These are phyloP conservation scores for Diaporthe citri DNA, from an alignment of 2,329 filamentous ascomycete species.

Conservation along the genomic window DNA sequence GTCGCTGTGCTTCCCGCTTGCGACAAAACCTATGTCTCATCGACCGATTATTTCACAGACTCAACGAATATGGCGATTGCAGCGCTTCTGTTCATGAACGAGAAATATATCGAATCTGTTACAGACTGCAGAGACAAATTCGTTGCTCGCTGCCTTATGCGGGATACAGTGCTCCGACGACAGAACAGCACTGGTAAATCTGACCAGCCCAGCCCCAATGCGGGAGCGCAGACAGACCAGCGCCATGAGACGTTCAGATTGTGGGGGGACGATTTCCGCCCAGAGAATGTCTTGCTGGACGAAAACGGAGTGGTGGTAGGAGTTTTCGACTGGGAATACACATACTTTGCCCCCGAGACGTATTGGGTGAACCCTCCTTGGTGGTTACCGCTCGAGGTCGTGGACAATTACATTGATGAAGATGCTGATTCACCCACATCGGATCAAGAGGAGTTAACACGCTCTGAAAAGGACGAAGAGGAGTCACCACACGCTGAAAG, in stretches of 20 bases:
- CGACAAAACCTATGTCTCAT: background rate
- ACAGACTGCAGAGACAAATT: slow-evolving; percentile 51
- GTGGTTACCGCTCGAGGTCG: background rate
- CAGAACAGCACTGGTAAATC: slow-evolving; percentile 33
- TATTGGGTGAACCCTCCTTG: slow-evolving; percentile 11
- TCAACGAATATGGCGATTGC: slow-evolving; percentile 51
- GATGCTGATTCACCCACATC: background rate
- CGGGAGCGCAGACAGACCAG: background rate
- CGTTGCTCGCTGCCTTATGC: slow-evolving; percentile 50
- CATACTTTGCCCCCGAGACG: slow-evolving; percentile 18
- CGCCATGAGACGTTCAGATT: slow-evolving; percentile 9
- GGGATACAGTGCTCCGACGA: slow-evolving; percentile 18
- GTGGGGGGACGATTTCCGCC: slow-evolving; percentile 24
- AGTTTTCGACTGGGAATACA: slow-evolving; percentile 26
- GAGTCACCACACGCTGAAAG: background rate
- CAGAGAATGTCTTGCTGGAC: slow-evolving; percentile 18
- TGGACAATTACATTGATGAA: background rate
- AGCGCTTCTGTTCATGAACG: slow-evolving; percentile 53
- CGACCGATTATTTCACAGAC: background rate
- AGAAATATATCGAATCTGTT: slow-evolving; percentile 50
- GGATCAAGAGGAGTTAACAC: background rate
- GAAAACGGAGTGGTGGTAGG: slow-evolving; percentile 17
- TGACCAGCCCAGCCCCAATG: slow-evolving; percentile 36
- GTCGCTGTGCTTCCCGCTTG: background rate
- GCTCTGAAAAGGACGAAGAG: background rate